A percentile compares a stretch with the other conserved stretches of the same genome.
phyloP scores from a whole-genome alignment of 805 yeast species.

The Hanseniaspora hatyaiensis region DNA sequence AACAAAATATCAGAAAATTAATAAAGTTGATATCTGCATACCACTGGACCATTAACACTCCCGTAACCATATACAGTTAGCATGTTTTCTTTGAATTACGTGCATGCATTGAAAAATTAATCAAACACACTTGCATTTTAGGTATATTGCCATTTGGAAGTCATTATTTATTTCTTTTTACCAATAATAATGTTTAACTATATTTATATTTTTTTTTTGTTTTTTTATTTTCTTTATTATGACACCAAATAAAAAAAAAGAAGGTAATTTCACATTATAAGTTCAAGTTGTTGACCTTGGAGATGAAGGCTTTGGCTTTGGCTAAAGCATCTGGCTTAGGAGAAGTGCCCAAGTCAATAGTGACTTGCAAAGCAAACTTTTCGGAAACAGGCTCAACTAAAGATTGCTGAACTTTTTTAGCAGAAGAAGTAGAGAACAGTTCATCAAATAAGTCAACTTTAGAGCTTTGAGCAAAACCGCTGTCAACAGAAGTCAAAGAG shows the following conservation, averaged over 20 bases:
- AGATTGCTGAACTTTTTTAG: background rate
- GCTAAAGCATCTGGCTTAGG: conserved; percentile 9
- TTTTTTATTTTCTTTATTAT: background rate
- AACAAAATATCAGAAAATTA: too few species aligned
- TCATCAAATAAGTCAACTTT: conserved; percentile 10
- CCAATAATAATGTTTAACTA: too few species aligned
- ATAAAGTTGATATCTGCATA: too few species aligned
- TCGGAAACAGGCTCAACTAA: background rate
- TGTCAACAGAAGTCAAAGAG: background rate
- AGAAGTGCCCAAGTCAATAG: conserved; percentile 4
- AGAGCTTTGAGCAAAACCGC: background rate
- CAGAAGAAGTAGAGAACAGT: background rate
- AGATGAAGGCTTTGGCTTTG: conserved; percentile 10
- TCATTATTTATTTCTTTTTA: too few species aligned
- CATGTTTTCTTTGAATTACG: too few species aligned
- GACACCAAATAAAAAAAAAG: too few species aligned
- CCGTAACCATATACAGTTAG: too few species aligned
- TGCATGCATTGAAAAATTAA: too few species aligned
- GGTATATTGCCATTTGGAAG: too few species aligned
- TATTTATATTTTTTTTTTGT: background rate
- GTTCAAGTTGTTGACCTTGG: conserved; percentile 2
- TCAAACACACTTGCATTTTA: too few species aligned
- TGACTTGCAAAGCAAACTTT: background rate
- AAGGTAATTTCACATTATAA: too few species aligned
- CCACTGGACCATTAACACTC: too few species aligned